Percentiles rank a stretch among this genome's conserved stretches.
phyloP scores from a whole-genome alignment of 2,329 filamentous ascomycete genomes.

The Plenodomus biglobosus region DNA sequence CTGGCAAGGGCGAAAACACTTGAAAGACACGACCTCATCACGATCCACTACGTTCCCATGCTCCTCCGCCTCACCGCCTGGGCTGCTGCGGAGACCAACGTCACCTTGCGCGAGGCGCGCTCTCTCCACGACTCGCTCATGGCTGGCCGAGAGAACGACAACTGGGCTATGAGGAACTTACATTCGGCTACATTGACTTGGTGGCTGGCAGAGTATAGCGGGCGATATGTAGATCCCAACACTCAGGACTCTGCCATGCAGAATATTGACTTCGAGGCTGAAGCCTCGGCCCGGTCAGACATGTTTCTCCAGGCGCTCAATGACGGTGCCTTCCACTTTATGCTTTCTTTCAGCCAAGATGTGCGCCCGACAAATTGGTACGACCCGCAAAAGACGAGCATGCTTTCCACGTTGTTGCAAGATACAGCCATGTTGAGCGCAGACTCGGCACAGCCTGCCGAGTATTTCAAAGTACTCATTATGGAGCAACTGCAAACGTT shows the following conservation, averaged over 20 bases:
- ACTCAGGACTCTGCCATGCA: constrained; percentile 52
- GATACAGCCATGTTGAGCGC: constrained; percentile 70
- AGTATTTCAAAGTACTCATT: constrained; percentile 69
- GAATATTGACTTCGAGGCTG: constrained; percentile 64
- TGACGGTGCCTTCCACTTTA: constrained; percentile 89
- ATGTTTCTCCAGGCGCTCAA: constrained; percentile 76
- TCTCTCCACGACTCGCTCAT: constrained; percentile 70
- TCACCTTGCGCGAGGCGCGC: constrained; percentile 67
- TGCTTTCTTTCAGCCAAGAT: constrained; percentile 81
- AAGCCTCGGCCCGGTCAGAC: constrained; percentile 70
- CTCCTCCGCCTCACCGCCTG: constrained; percentile 74
- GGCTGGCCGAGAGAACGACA: constrained; percentile 64
- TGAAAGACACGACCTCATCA: constrained; percentile 73
- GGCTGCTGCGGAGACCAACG: constrained; percentile 73
- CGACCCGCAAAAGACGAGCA: constrained; percentile 78
- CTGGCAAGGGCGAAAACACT: constrained; percentile 67
- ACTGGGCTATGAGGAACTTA: constrained; percentile 73
- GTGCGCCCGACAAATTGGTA: constrained; percentile 81
- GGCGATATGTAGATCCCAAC: constrained; percentile 78
- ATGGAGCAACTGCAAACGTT: constrained; percentile 85
- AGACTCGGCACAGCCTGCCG: constrained; percentile 69
- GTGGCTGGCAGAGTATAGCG: constrained; percentile 93
- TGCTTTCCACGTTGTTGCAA: constrained; percentile 80
- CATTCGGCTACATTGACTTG: constrained; percentile 77
- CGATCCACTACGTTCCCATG: constrained; percentile 80